Evolutionary conservation across 768 basidiomycete genomes (phyloP).

Genomic region (Daedaleopsis sinensis): DNA sequence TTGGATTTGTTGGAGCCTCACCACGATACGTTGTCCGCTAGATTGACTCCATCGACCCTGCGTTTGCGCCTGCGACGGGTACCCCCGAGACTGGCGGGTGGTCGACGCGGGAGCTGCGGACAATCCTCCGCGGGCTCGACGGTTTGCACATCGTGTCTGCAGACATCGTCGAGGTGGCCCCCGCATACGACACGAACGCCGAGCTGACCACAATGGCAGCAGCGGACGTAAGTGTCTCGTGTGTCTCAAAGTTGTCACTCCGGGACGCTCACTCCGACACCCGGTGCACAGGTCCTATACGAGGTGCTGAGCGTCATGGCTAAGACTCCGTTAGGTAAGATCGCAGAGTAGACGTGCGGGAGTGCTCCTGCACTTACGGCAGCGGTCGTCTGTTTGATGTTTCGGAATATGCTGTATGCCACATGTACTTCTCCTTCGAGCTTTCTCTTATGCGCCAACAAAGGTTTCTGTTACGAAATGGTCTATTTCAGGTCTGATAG

Average conservation of each 20-base stretch:
- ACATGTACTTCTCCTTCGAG: not conserved
- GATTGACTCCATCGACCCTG: slow-evolving; percentile 83
- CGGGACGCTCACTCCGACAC: slow-evolving; percentile 35
- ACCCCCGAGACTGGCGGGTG: slow-evolving; percentile 86
- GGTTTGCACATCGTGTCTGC: slow-evolving; percentile 79
- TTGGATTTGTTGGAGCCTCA: not conserved
- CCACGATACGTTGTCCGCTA: slow-evolving; percentile 24
- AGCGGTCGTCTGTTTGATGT: not conserved
- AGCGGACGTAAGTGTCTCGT: slow-evolving; percentile 49
- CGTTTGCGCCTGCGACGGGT: slow-evolving; percentile 82
- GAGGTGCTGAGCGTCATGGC: slow-evolving; percentile 81
- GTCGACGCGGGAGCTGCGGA: slow-evolving; percentile 81
- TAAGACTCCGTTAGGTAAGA: slow-evolving; percentile 74
- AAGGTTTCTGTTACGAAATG: not conserved
- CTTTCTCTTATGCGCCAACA: not conserved
- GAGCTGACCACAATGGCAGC: slow-evolving; percentile 68
- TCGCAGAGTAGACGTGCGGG: slow-evolving; percentile 10
- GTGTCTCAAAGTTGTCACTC: not conserved
- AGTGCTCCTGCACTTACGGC: not conserved
- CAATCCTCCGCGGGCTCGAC: slow-evolving; percentile 74
- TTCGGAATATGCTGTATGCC: slow-evolving; percentile 1
- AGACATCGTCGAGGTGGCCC: slow-evolving; percentile 85
- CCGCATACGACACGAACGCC: slow-evolving; percentile 74
- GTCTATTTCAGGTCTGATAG: not conserved
- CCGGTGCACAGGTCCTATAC: slow-evolving; percentile 58